Evolutionary conservation across 371 early-diverging fungal genomes (phyloP).

Genomic region (Lichtheimia ramosa): DNA sequence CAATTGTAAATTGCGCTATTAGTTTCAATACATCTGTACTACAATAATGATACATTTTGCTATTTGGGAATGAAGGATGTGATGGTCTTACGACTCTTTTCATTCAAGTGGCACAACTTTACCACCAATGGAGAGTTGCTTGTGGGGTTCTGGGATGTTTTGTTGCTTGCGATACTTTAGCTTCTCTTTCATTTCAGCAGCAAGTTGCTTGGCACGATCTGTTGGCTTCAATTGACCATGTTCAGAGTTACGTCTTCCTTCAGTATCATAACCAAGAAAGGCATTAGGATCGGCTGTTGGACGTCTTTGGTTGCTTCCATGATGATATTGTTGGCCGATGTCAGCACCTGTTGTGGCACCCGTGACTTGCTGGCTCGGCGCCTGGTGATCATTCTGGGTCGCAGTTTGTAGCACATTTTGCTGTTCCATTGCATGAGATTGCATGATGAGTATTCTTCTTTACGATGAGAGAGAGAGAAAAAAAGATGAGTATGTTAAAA

Average conservation of each 20-base stretch:
- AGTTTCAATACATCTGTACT: background rate
- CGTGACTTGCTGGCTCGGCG: background rate
- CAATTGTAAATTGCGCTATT: background rate
- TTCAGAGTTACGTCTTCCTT: background rate
- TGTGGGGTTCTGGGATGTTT: background rate
- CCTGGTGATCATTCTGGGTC: slow-evolving; percentile 3
- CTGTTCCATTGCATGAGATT: background rate
- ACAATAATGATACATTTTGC: background rate
- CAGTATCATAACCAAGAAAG: background rate
- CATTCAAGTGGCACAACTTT: background rate
- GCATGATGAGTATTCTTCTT: background rate
- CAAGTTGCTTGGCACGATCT: slow-evolving; percentile 3
- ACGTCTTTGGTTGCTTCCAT: background rate
- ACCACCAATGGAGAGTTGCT: slow-evolving; percentile 2
- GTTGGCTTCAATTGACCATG: background rate
- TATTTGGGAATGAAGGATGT: background rate
- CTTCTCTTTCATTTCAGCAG: slow-evolving; percentile 1
- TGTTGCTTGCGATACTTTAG: background rate
- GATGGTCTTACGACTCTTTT: background rate
- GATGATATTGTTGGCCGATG: background rate
- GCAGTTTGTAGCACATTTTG: background rate
- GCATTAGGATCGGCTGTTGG: slow-evolving; percentile 8
- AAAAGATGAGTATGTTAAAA: no score
- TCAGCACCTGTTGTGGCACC: background rate
- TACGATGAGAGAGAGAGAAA: background rate